These are phyloP conservation scores for Pyracantha coccinea DNA, from an alignment of 331 rosid species.

Conservation along the genomic window DNA sequence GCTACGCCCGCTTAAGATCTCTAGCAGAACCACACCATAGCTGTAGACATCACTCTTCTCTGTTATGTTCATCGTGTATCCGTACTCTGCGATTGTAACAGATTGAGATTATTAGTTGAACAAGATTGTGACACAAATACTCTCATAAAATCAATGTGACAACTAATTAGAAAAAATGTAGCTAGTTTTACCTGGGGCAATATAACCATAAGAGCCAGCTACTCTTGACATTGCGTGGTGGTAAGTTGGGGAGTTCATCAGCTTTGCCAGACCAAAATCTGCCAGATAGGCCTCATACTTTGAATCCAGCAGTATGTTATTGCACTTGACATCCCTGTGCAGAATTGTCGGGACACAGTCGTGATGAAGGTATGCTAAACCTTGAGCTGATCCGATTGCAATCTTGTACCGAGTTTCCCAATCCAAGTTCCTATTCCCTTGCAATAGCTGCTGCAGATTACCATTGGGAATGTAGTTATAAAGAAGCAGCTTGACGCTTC, in stretches of 20 bases:
- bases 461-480: constrained; percentile 85
- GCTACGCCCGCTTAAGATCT: constrained; percentile 75
- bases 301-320: constrained; percentile 77
- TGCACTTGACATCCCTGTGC: constrained; percentile 93
- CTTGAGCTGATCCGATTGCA: constrained; percentile 87
- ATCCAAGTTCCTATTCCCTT: constrained; percentile 63
- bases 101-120: too few relatives aligned
- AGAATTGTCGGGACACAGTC: constrained; percentile 85
- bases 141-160: not conserved
- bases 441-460: constrained; percentile 70
- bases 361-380: constrained; percentile 87
- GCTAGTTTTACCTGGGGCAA: constrained; percentile 63
- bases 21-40: constrained; percentile 82
- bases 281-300: constrained; percentile 78
- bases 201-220: constrained; percentile 91
- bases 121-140: not conserved
- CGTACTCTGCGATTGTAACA: constrained; percentile 50
- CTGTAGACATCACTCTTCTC: constrained; percentile 94
- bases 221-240: constrained; percentile 91
- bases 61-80: constrained; percentile 91
- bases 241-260: constrained; percentile 66
- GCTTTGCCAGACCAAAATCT: constrained; percentile 86
- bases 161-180: not conserved
- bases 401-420: constrained; percentile 94
- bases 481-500: constrained; percentile 77